Conservation (phyloP, 2,329 filamentous ascomycete species). For the Stagonosporopsis cucurbitacearum region DNA sequence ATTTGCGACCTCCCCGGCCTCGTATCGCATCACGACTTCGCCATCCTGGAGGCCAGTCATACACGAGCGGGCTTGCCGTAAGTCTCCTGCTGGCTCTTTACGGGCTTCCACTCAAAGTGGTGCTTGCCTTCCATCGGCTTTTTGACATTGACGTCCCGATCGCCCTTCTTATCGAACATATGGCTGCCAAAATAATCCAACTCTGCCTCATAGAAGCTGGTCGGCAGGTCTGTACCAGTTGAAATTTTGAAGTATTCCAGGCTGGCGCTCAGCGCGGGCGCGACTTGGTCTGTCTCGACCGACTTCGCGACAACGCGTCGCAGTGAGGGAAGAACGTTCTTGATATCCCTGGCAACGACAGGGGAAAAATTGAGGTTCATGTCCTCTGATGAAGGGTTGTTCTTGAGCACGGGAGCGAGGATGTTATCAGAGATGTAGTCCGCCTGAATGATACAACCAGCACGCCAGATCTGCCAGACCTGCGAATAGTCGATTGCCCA, state of each 20-base stretch:
- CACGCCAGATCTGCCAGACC: slow-evolving; percentile 69
- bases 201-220: slow-evolving; percentile 73
- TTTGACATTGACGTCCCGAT: slow-evolving; percentile 55
- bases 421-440: slow-evolving; percentile 67
- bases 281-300: slow-evolving; percentile 63
- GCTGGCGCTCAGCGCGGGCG: slow-evolving; percentile 66
- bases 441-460: slow-evolving; percentile 73
- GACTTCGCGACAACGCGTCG: slow-evolving; percentile 64
- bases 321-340: slow-evolving; percentile 57
- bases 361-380: slow-evolving; percentile 53
- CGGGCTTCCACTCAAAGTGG: slow-evolving; percentile 68
- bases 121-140: slow-evolving; percentile 63
- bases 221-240: slow-evolving; percentile 66
- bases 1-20: not conserved
- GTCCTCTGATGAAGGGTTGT: slow-evolving; percentile 49
- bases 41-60: not conserved
- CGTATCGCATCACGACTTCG: not conserved
- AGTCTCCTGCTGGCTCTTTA: slow-evolving; percentile 33
- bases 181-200: slow-evolving; percentile 75
- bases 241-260: slow-evolving; percentile 73
- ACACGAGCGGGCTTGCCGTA: slow-evolving; percentile 23
- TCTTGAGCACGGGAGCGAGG: slow-evolving; percentile 56
- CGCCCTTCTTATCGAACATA: slow-evolving; percentile 66
- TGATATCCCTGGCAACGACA: slow-evolving; percentile 61
- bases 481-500: slow-evolving; percentile 64